Conservation (phyloP, 1,284 basidiomycete species). For the Laetiporus sulphureus region DNA sequence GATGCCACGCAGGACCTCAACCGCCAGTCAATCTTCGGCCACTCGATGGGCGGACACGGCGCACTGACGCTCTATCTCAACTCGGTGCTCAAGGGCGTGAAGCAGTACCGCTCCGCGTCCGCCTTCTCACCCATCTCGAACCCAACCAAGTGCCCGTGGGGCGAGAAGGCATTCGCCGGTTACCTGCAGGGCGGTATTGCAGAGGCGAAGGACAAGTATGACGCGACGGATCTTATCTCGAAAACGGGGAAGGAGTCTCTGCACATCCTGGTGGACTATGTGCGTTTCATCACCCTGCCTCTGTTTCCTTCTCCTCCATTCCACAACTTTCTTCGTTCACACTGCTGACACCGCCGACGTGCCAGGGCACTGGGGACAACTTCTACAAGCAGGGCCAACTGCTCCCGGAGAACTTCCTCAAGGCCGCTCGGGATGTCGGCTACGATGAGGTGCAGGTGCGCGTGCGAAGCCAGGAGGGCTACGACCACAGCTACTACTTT, state of each 20-base stretch:
- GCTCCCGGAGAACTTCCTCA: conserved; percentile 83
- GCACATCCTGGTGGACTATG: conserved; percentile 83
- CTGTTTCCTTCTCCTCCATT: neutral
- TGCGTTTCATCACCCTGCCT: conserved; percentile 24
- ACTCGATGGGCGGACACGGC: conserved; percentile 93
- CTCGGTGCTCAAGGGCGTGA: conserved; percentile 35
- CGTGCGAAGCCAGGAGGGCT: conserved; percentile 80
- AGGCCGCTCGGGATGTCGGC: conserved; percentile 68
- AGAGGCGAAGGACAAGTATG: conserved; percentile 73
- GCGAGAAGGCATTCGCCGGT: conserved; percentile 87
- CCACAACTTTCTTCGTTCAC: neutral
- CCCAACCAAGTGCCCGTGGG: conserved; percentile 87
- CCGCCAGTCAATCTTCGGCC: conserved; percentile 78
- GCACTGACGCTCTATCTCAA: conserved; percentile 89
- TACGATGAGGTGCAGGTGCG: conserved; percentile 73
- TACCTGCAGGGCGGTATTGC: conserved; percentile 78
- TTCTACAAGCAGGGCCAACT: conserved; percentile 87
- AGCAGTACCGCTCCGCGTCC: conserved; percentile 82
- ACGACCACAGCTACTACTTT: conserved; percentile 93
- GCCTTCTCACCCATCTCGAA: conserved; percentile 93
- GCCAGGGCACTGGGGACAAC: conserved; percentile 77
- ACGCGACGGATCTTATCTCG: conserved; percentile 83
- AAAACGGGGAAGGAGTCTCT: conserved; percentile 52
- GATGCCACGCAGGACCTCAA: conserved; percentile 48
- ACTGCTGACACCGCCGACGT: conserved; percentile 1